Base-by-base conservation (phyloP, 1,284 basidiomycete species). In the Rhodofomes roseus region DNA sequence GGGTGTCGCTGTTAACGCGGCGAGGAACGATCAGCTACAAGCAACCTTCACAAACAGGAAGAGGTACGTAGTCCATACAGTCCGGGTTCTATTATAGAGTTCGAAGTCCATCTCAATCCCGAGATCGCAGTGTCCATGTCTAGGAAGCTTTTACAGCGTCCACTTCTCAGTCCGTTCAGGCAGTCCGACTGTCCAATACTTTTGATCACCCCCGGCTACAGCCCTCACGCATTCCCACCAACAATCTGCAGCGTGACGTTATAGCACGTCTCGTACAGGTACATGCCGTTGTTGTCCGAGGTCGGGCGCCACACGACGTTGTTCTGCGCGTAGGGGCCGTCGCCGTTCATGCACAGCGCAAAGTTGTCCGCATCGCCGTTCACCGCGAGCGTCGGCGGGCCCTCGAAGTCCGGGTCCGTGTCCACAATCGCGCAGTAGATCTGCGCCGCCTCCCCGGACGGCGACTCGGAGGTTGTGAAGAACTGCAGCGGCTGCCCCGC, bases 401-500 rank as follows among this genome's bases (percentile, higher is more conserved):
- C 63, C 16, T 66, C 65, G 23, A 62, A 52, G 50, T 52, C 62
- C n/a, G 70, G 66, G 60, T 68, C 66, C 36, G 60, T 67, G 63
- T 66, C 61, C n/a, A 68, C 68, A 51, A 69, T 63, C 14, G 56
- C 68, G 55, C 70, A 70, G 43, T 62, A 66, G 54, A 63, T 63
- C 46, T 58, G 65, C 18, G 59, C 60, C 2, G 63, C 55, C 31
- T 53, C 14, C 6, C 31, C 27, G 31, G 50, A 37, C 12, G 65
- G 65, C 11, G 61, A 37, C n/a, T 60, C 51, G 4, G 40, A 16
- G 60, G 59, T 63, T 40, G 61, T n/a, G 48, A 66, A 44, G 55
- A 67, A 69, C 41, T 36, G 37, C 22, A 61, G 62, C 34, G 54
- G 48, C 9, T 31, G 20, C 37, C 64, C 67, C 4, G 54, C 57